Conservation (phyloP, 2,329 filamentous ascomycete genomes). For the Epichloe amarillans region DNA sequence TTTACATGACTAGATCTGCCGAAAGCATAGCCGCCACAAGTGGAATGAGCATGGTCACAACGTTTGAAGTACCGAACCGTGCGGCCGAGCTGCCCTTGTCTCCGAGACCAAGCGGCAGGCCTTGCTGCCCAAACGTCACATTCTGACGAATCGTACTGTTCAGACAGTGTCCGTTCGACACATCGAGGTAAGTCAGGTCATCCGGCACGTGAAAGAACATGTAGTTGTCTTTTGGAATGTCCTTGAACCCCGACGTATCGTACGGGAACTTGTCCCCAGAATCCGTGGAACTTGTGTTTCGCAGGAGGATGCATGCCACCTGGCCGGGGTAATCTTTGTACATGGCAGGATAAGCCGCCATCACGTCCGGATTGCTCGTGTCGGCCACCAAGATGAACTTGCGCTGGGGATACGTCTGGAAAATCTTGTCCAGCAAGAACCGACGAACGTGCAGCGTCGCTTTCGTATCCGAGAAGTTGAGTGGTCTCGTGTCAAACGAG, state of each 20-base stretch:
- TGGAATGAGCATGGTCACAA: slow-evolving; percentile 10
- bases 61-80: slow-evolving; percentile 9
- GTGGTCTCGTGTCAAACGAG: slow-evolving; percentile 62
- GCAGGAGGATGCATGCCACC: slow-evolving; percentile 64
- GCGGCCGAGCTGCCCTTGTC: slow-evolving; percentile 18
- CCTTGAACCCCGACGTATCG: slow-evolving; percentile 58
- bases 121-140: slow-evolving; percentile 56
- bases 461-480: slow-evolving; percentile 67
- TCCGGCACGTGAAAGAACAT: slow-evolving; percentile 71
- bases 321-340: slow-evolving; percentile 54
- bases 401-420: slow-evolving; percentile 60
- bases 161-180: slow-evolving; percentile 53
- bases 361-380: slow-evolving; percentile 64
- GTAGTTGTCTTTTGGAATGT: slow-evolving; percentile 50
- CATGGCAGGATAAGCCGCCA: slow-evolving; percentile 50
- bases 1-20: slow-evolving; percentile 6
- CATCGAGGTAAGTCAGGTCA: slow-evolving; percentile 53
- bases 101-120: slow-evolving; percentile 34
- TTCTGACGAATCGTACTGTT: slow-evolving; percentile 55
- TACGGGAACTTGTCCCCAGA: slow-evolving; percentile 57
- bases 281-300: slow-evolving; percentile 63
- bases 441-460: slow-evolving; percentile 59
- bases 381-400: slow-evolving; percentile 68
- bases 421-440: slow-evolving; percentile 56
- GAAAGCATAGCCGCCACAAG: slow-evolving; percentile 10